phyloP scores from a whole-genome alignment of 441 rosid species.

The Gossypium schwendimanii region DNA sequence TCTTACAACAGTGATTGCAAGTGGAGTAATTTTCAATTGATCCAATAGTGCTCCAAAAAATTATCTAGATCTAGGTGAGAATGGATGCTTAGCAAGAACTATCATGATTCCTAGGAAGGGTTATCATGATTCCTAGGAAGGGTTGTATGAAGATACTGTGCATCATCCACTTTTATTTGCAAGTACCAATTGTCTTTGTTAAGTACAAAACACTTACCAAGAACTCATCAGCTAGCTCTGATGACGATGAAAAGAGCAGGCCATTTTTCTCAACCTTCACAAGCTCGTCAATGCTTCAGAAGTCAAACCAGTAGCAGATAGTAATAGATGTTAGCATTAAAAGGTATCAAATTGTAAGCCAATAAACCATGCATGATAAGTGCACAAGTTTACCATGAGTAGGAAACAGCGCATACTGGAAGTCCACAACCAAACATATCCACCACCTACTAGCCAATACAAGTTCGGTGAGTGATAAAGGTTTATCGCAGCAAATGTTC shows the following conservation, averaged over 20 bases:
- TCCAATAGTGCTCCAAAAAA: background rate
- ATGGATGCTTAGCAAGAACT: background rate
- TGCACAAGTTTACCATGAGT: constrained; percentile 57
- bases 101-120: too few species aligned
- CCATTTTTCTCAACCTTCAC: constrained; percentile 76
- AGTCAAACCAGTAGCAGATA: constrained; percentile 14
- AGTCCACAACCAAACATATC: constrained; percentile 99
- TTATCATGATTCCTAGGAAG: background rate
- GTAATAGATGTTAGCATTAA: background rate
- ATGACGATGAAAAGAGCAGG: constrained; percentile 84
- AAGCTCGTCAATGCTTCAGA: constrained; percentile 73
- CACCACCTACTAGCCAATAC: constrained; percentile 51
- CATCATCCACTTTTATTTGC: background rate
- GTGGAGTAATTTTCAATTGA: background rate
- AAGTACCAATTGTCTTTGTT: background rate
- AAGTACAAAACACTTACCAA: constrained; percentile 41
- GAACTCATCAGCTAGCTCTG: constrained; percentile 83
- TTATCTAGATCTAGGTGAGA: background rate
- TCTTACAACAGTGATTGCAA: too few species aligned
- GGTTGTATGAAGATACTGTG: too few species aligned
- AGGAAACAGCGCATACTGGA: constrained; percentile 94
- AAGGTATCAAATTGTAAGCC: background rate
- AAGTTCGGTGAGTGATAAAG: background rate
- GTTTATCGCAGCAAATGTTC: background rate
- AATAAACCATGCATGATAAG: background rate